Percentiles rank a stretch among this genome's conserved stretches.
These are phyloP conservation scores for Fusarium domesticum DNA, from an alignment of 2,329 filamentous ascomycete genomes.

Conservation along the genomic window DNA sequence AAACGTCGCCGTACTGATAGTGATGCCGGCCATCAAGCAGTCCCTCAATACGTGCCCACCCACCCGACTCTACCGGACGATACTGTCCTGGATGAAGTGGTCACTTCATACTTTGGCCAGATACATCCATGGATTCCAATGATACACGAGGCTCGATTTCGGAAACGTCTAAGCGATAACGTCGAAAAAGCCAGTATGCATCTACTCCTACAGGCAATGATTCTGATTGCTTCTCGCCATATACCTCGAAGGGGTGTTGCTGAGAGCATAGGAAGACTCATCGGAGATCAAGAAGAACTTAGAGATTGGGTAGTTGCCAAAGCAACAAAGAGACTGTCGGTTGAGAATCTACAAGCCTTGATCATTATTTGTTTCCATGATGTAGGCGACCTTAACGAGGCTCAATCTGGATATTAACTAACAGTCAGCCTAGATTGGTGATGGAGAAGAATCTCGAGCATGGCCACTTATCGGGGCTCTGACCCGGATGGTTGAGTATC, in stretches of 20 bases:
- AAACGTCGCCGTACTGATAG: constrained; percentile 10
- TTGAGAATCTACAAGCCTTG: constrained; percentile 37
- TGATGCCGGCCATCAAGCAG: background rate
- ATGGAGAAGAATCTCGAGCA: constrained; percentile 23
- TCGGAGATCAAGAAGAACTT: background rate
- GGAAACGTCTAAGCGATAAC: constrained; percentile 22
- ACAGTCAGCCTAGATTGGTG: constrained; percentile 26
- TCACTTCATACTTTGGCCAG: constrained; percentile 35
- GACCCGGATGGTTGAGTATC: constrained; percentile 30
- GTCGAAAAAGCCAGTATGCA: constrained; percentile 24
- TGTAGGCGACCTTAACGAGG: constrained; percentile 26
- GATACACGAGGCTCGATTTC: constrained; percentile 33
- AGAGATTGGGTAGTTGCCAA: constrained; percentile 17
- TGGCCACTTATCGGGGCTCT: constrained; percentile 31
- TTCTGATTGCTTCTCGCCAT: constrained; percentile 26
- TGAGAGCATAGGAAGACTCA: background rate
- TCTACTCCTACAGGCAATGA: constrained; percentile 37
- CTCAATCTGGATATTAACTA: constrained; percentile 6
- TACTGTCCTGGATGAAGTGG: constrained; percentile 19
- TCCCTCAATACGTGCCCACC: background rate
- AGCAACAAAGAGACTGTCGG: constrained; percentile 33
- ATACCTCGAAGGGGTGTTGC: constrained; percentile 23
- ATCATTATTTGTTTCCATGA: constrained; percentile 38
- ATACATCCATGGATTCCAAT: constrained; percentile 42
- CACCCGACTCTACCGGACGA: background rate